phyloP scores from a whole-genome alignment of 2,329 filamentous ascomycete species.

The Talaromyces amestolkiae region DNA sequence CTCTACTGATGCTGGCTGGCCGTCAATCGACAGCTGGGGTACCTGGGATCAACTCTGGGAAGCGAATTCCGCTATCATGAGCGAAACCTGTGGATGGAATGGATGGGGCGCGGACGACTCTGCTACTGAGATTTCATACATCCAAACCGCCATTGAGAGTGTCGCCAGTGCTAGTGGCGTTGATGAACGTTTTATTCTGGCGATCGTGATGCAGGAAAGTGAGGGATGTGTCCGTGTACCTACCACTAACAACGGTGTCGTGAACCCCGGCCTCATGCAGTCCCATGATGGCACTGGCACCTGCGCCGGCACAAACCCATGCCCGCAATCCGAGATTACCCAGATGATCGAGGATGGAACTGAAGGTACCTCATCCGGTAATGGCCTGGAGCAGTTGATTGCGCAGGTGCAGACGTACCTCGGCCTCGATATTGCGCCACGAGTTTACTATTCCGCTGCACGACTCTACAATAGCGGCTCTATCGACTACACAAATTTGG shows the following conservation, averaged over 20 bases:
- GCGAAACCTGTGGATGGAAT: not conserved
- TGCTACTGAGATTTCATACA: not conserved
- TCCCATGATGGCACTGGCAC: constrained; percentile 26
- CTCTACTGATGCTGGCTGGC: not conserved
- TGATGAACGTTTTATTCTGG: constrained; percentile 33
- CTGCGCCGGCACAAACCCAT: not conserved
- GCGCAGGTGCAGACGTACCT: not conserved
- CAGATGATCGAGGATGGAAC: not conserved
- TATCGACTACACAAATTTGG: not conserved
- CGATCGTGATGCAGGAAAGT: constrained; percentile 42
- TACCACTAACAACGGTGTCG: constrained; percentile 39
- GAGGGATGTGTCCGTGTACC: constrained; percentile 39
- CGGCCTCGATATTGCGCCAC: not conserved
- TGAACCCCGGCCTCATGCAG: constrained; percentile 44
- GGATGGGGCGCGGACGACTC: not conserved
- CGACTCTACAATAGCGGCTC: not conserved
- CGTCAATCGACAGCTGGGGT: not conserved
- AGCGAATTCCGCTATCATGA: not conserved
- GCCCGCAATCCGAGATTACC: not conserved
- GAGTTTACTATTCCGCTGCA: not conserved
- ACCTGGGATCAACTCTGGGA: not conserved
- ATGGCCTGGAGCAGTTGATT: not conserved
- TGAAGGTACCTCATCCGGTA: not conserved
- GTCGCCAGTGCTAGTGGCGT: not conserved
- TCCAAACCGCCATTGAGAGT: not conserved